These are phyloP conservation scores for Plasmodium gonderi DNA, from an alignment of 169 alveolate species.

Conservation along the genomic window DNA sequence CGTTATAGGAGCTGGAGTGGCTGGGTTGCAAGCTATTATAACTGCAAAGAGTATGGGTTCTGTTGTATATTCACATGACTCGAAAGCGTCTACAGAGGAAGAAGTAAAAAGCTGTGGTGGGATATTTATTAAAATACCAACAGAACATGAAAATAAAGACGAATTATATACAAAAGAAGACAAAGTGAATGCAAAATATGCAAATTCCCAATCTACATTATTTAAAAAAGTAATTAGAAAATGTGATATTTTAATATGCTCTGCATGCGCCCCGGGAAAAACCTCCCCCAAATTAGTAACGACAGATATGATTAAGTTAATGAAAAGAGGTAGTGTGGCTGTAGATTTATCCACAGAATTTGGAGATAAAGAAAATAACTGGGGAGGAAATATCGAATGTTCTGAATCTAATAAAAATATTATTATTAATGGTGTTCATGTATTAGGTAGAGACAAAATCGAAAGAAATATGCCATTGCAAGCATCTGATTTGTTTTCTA, in stretches of 20 bases:
- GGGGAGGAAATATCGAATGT: slow-evolving; percentile 92
- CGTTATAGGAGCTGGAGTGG: slow-evolving; percentile 97
- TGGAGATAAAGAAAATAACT: slow-evolving; percentile 79
- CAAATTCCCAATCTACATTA: slow-evolving; percentile 84
- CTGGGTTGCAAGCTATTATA: slow-evolving; percentile 96
- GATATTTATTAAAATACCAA: slow-evolving; percentile 83
- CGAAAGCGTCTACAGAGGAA: slow-evolving; percentile 87
- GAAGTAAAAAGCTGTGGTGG: slow-evolving; percentile 89
- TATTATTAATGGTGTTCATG: slow-evolving; percentile 87
- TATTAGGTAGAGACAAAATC: slow-evolving; percentile 90
- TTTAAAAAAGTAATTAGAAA: slow-evolving; percentile 86
- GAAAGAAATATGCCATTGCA: slow-evolving; percentile 91
- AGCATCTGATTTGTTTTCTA: slow-evolving; percentile 88
- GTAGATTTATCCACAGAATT: slow-evolving; percentile 93
- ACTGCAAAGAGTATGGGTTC: slow-evolving; percentile 93
- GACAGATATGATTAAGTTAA: slow-evolving; percentile 86
- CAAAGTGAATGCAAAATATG: slow-evolving; percentile 71
- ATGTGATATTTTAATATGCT: slow-evolving; percentile 92
- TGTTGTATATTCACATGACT: slow-evolving; percentile 90
- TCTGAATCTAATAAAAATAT: slow-evolving; percentile 84
- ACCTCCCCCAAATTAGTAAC: slow-evolving; percentile 91
- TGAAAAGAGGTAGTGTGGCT: slow-evolving; percentile 92
- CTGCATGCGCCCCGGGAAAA: slow-evolving; percentile 94
- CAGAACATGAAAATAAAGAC: slow-evolving; percentile 82
- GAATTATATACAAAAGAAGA: slow-evolving; percentile 51